Percentiles rank a stretch among this genome's conserved stretches.
These are phyloP conservation scores for Penicillium brevicompactum DNA, from an alignment of 2,329 filamentous ascomycete species.

Conservation along the genomic window DNA sequence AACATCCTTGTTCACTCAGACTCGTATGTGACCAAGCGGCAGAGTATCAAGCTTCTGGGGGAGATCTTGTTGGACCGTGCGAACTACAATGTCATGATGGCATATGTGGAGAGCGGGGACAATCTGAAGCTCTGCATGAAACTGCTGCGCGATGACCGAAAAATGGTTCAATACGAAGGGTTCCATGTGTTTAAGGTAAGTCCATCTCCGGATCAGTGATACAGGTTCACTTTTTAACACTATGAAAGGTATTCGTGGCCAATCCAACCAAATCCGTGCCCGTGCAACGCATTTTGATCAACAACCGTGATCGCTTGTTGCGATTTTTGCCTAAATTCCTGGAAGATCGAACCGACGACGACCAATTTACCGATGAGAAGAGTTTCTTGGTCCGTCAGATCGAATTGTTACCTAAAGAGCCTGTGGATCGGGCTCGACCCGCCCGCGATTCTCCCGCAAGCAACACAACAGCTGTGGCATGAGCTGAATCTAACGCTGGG, in stretches of 20 bases:
- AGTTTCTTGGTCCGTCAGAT: slow-evolving; percentile 98
- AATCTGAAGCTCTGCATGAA: slow-evolving; percentile 99
- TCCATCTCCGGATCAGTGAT: not conserved
- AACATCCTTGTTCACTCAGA: slow-evolving; percentile 83
- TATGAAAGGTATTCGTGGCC: slow-evolving; percentile 79
- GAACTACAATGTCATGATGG: slow-evolving; percentile 98
- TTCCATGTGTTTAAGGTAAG: slow-evolving; percentile 95
- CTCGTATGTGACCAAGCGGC: slow-evolving; percentile 95
- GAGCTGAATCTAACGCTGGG: slow-evolving; percentile 14
- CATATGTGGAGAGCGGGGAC: slow-evolving; percentile 91
- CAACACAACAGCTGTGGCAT: slow-evolving; percentile 34
- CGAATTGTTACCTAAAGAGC: slow-evolving; percentile 50
- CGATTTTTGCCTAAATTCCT: slow-evolving; percentile 89
- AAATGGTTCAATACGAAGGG: slow-evolving; percentile 99
- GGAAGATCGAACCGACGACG: slow-evolving; percentile 92
- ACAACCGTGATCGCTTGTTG: slow-evolving; percentile 90
- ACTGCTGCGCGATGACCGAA: slow-evolving; percentile 87
- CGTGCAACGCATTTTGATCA: slow-evolving; percentile 92
- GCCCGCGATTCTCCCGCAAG: slow-evolving; percentile 29
- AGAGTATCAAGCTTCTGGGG: slow-evolving; percentile 95
- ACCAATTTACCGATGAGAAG: slow-evolving; percentile 97
- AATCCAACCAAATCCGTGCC: slow-evolving; percentile 98
- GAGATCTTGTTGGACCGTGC: slow-evolving; percentile 92
- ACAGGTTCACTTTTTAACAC: slow-evolving; percentile 21
- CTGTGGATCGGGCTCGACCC: slow-evolving; percentile 38